Percentiles rank a stretch among this genome's conserved stretches.
Evolutionary conservation across 306 rosid species (phyloP).

Genomic region (Prunus campanulata): DNA sequence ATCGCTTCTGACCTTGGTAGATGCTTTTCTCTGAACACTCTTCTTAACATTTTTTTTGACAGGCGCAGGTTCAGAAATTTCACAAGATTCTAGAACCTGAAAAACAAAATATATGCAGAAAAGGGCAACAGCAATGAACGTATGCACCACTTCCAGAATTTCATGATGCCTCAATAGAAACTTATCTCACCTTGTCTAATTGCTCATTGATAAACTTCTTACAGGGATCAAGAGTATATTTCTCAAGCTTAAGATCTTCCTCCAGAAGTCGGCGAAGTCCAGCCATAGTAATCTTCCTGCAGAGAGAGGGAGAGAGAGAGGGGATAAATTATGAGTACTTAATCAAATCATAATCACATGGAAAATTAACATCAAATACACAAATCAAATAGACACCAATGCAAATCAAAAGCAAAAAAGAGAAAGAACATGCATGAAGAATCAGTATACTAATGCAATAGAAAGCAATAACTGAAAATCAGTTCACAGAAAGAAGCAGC

Average conservation of each 20-base stretch:
- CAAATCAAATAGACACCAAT: neutral
- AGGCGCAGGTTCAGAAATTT: slow-evolving; percentile 41
- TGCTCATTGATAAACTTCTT: slow-evolving; percentile 75
- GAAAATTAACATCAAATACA: neutral
- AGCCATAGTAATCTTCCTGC: slow-evolving; percentile 73
- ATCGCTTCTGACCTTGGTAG: slow-evolving; percentile 49
- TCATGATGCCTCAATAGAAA: slow-evolving; percentile 17
- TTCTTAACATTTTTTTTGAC: slow-evolving; percentile 55
- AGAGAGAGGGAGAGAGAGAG: neutral
- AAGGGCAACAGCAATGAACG: neutral
- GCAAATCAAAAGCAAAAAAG: neutral
- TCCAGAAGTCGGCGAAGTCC: slow-evolving; percentile 88
- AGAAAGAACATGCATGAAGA: slow-evolving; percentile 2
- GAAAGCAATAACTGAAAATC: neutral
- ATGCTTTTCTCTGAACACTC: slow-evolving; percentile 44
- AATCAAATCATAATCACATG: neutral
- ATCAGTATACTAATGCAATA: neutral
- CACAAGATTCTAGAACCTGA: slow-evolving; percentile 56
- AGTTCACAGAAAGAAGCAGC: slow-evolving; percentile 31
- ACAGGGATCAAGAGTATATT: slow-evolving; percentile 57
- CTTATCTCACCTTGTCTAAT: slow-evolving; percentile 64
- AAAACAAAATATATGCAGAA: slow-evolving; percentile 15
- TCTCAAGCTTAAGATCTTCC: slow-evolving; percentile 74
- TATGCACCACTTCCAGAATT: neutral
- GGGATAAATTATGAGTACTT: neutral